A percentile compares a stretch with the other conserved stretches of the same genome.
Evolutionary conservation across 805 yeast genomes (phyloP).

Genomic region (Candida chilensis): DNA sequence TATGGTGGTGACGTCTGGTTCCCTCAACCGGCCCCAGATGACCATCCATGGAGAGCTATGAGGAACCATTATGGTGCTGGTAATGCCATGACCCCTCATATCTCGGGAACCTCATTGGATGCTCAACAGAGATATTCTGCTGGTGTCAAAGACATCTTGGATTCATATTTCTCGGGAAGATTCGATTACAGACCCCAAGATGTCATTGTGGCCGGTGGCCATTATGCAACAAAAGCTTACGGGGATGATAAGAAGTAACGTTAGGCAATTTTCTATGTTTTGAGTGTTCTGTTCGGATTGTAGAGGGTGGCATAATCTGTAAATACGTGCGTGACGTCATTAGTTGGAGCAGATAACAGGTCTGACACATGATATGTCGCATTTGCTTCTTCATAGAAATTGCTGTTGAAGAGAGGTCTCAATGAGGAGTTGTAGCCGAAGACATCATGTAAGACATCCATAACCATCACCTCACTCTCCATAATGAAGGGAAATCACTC

Average conservation of each 20-base stretch:
- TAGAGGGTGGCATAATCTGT: too few species aligned
- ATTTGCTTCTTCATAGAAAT: too few species aligned
- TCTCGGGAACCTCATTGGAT: slow-evolving; percentile 72
- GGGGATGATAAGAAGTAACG: slow-evolving; percentile 39
- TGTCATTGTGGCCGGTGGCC: slow-evolving; percentile 61
- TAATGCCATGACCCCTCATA: slow-evolving; percentile 81
- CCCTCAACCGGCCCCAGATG: slow-evolving; percentile 76
- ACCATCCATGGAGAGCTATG: slow-evolving; percentile 74
- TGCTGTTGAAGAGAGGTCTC: too few species aligned
- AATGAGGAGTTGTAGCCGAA: too few species aligned
- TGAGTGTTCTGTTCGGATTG: too few species aligned
- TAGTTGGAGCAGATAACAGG: too few species aligned
- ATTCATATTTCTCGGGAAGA: slow-evolving; percentile 53
- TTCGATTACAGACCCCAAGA: slow-evolving; percentile 70
- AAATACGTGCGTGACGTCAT: too few species aligned
- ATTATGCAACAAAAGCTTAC: slow-evolving; percentile 66
- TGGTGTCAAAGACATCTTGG: slow-evolving; percentile 61
- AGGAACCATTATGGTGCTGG: slow-evolving; percentile 61
- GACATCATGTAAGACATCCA: too few species aligned
- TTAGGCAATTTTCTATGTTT: too few species aligned
- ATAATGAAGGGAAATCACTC: too few species aligned
- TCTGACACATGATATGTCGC: too few species aligned
- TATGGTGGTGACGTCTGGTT: slow-evolving; percentile 85
- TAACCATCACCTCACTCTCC: too few species aligned
- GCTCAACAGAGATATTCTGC: slow-evolving; percentile 69